Conservation (phyloP, 768 basidiomycete genomes). For the Exidia glandulosa region DNA sequence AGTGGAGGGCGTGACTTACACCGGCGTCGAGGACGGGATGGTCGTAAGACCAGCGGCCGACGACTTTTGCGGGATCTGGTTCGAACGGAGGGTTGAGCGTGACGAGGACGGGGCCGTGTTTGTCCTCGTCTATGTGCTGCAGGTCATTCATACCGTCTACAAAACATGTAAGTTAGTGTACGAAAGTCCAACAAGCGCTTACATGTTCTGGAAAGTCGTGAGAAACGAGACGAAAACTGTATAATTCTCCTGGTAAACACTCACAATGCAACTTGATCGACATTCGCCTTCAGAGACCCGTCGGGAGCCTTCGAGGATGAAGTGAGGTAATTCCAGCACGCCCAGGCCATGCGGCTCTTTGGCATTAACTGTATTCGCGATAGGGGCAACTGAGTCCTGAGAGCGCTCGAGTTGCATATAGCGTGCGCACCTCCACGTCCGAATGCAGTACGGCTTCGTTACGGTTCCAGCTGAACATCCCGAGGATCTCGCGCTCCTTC, state of each 20-base stretch:
- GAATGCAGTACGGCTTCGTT: conserved; percentile 61
- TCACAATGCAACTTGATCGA: conserved; percentile 52
- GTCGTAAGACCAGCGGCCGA: conserved; percentile 48
- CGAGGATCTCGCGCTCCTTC: conserved; percentile 45
- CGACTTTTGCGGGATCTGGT: conserved; percentile 32
- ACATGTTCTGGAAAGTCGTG: conserved; percentile 31
- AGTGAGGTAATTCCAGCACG: conserved; percentile 74
- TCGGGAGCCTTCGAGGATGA: conserved; percentile 27
- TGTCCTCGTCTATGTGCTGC: conserved; percentile 48
- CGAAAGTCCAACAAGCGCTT: conserved; percentile 9
- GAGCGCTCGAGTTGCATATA: background rate
- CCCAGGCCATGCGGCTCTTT: conserved; percentile 46
- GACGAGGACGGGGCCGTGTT: conserved; percentile 53
- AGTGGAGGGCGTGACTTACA: conserved; percentile 25
- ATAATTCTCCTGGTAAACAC: conserved; percentile 13
- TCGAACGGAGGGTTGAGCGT: conserved; percentile 66
- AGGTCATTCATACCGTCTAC: conserved; percentile 65
- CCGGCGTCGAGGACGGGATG: conserved; percentile 55
- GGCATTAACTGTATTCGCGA: conserved; percentile 60
- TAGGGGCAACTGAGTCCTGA: background rate
- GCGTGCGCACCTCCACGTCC: conserved; percentile 36
- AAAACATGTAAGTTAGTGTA: background rate
- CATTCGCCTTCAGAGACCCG: conserved; percentile 32
- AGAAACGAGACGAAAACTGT: conserved; percentile 1
- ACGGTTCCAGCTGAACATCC: conserved; percentile 51